phyloP scores from a whole-genome alignment of 495 filamentous ascomycete genomes.

The Penicillium daleae region DNA sequence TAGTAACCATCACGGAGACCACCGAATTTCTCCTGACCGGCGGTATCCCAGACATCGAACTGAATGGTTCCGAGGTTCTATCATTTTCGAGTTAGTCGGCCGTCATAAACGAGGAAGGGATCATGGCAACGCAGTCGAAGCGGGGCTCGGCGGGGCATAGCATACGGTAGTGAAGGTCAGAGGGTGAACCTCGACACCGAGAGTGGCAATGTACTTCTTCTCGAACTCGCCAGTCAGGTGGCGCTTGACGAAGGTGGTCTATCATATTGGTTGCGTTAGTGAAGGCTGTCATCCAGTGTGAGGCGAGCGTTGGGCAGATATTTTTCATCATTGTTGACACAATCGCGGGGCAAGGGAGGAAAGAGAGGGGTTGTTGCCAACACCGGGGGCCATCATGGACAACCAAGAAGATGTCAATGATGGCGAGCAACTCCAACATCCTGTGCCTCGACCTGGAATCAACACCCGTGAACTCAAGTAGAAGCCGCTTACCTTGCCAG shows the following conservation, averaged over 20 bases:
- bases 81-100: slow-evolving; percentile 44
- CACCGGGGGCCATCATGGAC: slow-evolving; percentile 10
- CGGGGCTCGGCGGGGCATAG: slow-evolving; percentile 60
- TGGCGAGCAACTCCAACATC: not conserved
- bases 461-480: slow-evolving; percentile 11
- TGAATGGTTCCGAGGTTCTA: slow-evolving; percentile 95
- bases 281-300: slow-evolving; percentile 23
- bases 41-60: slow-evolving; percentile 99
- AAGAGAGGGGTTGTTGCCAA: slow-evolving; percentile 15
- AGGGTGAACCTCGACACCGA: slow-evolving; percentile 99
- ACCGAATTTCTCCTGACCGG: slow-evolving; percentile 99
- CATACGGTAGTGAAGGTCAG: slow-evolving; percentile 91
- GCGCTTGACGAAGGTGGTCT: slow-evolving; percentile 99
- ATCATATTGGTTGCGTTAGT: slow-evolving; percentile 37
- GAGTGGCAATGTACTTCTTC: slow-evolving; percentile 99
- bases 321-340: slow-evolving; percentile 38
- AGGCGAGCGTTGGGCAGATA: slow-evolving; percentile 34
- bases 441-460: slow-evolving; percentile 11
- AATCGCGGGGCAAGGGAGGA: slow-evolving; percentile 30
- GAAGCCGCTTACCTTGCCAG: slow-evolving; percentile 83
- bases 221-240: slow-evolving; percentile 99
- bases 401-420: slow-evolving; percentile 4
- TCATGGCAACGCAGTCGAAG: slow-evolving; percentile 24
- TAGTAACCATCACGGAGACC: slow-evolving; percentile 99
- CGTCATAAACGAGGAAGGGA: slow-evolving; percentile 4